These are phyloP conservation scores for Colletotrichum karsti DNA, from an alignment of 2,329 filamentous ascomycete species.

Conservation along the genomic window DNA sequence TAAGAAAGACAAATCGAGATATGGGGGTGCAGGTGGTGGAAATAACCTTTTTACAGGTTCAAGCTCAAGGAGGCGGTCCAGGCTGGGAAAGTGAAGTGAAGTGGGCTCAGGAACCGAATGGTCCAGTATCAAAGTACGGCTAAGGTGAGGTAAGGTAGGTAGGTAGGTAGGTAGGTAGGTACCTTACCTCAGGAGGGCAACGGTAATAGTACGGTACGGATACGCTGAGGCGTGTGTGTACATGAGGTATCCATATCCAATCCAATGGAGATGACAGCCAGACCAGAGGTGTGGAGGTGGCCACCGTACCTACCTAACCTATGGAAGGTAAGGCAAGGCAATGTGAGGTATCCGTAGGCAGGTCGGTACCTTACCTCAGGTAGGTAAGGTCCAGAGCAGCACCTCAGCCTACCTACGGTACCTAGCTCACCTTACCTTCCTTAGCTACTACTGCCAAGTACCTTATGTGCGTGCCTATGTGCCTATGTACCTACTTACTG, in stretches of 20 bases:
- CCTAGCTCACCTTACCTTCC: neutral
- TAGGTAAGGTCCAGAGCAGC: too few relatives aligned
- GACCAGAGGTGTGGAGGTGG: neutral
- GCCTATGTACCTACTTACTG: too few relatives aligned
- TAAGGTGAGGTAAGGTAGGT: too few relatives aligned
- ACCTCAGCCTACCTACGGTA: too few relatives aligned
- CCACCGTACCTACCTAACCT: neutral
- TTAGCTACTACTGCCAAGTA: neutral
- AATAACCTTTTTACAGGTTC: constrained; percentile 47
- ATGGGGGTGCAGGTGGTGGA: constrained; percentile 35
- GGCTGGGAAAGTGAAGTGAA: constrained; percentile 33
- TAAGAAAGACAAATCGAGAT: constrained; percentile 8
- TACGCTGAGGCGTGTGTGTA: neutral
- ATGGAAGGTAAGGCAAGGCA: neutral
- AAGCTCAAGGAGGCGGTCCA: constrained; percentile 47
- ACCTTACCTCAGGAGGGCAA: too few relatives aligned
- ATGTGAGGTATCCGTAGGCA: neutral
- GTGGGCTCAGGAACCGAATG: neutral
- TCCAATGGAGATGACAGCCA: too few relatives aligned
- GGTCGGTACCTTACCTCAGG: too few relatives aligned
- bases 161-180: too few relatives aligned
- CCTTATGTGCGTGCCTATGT: too few relatives aligned
- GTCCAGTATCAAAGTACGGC: too few relatives aligned
- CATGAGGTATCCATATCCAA: too few relatives aligned
- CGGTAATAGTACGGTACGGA: neutral